Evolutionary conservation across 1,139 yeast genomes (phyloP).

Genomic region (Fermentozyma sake): DNA sequence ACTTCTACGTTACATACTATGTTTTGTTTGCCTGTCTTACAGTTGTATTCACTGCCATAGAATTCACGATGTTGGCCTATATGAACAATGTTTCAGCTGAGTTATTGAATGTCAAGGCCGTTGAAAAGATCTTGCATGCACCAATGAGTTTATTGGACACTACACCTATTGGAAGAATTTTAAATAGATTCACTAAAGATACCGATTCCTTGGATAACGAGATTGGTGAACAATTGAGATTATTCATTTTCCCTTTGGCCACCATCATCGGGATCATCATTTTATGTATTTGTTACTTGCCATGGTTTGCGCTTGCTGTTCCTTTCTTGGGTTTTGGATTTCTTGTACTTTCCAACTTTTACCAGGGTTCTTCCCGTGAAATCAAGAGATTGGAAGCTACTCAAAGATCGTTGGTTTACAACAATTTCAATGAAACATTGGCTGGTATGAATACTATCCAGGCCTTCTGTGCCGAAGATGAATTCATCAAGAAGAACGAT

Average conservation of each 20-base stretch:
- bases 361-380: conserved; percentile 43
- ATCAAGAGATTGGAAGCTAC: conserved; percentile 42
- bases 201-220: conserved; percentile 46
- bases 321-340: conserved; percentile 34
- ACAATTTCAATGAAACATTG: conserved; percentile 43
- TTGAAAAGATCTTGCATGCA: conserved; percentile 34
- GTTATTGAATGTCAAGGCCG: conserved; percentile 34
- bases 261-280: conserved; percentile 39
- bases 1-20: conserved; percentile 28
- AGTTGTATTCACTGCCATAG: conserved; percentile 45
- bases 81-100: conserved; percentile 44
- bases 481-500: conserved; percentile 34
- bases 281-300: conserved; percentile 41
- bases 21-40: conserved; percentile 30
- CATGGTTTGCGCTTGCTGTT: conserved; percentile 44
- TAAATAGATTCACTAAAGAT: conserved; percentile 54
- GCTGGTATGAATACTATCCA: conserved; percentile 43
- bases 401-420: conserved; percentile 43
- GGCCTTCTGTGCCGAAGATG: conserved; percentile 29
- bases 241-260: conserved; percentile 38
- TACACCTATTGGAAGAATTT: conserved; percentile 42
- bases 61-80: conserved; percentile 52
- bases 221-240: conserved; percentile 41
- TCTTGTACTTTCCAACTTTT: conserved; percentile 32
- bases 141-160: conserved; percentile 46